Conservation (phyloP, 1,139 yeast species). For the Kodamaea ohmeri region DNA sequence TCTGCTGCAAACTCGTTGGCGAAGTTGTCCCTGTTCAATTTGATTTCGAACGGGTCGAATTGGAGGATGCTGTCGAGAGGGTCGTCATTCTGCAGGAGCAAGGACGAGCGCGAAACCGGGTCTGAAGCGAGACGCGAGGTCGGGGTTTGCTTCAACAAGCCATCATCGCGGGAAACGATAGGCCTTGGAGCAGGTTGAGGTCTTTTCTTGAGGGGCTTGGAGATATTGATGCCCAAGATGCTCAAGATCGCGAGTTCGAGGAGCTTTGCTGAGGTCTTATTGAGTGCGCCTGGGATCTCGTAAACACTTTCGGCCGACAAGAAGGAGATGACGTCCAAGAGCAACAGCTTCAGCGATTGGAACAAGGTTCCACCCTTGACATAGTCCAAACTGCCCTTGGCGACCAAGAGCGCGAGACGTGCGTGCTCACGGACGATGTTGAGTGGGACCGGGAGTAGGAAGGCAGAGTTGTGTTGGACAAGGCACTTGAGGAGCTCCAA, state of each 20-base stretch:
- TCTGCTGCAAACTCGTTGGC: slow-evolving; percentile 63
- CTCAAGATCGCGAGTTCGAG: slow-evolving; percentile 58
- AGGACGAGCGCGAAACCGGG: slow-evolving; percentile 1
- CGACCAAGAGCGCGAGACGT: slow-evolving; percentile 64
- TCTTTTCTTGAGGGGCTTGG: slow-evolving; percentile 14
- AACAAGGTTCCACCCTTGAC: slow-evolving; percentile 80
- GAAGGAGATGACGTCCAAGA: slow-evolving; percentile 48
- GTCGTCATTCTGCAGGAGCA: slow-evolving; percentile 3
- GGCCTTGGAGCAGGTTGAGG: background rate
- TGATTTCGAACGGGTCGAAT: slow-evolving; percentile 43
- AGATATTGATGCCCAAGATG: slow-evolving; percentile 39
- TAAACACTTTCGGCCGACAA: slow-evolving; percentile 49
- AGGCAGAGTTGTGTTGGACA: slow-evolving; percentile 37
- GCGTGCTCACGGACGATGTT: slow-evolving; percentile 70
- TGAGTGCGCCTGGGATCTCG: slow-evolving; percentile 59
- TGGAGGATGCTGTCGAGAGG: slow-evolving; percentile 28
- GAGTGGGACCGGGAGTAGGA: slow-evolving; percentile 61
- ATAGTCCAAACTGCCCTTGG: slow-evolving; percentile 78
- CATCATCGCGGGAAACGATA: background rate
- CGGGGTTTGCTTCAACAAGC: background rate
- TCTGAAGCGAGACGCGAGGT: background rate
- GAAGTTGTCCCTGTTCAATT: slow-evolving; percentile 35
- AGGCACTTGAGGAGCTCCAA: slow-evolving; percentile 56
- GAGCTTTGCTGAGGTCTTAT: slow-evolving; percentile 52
- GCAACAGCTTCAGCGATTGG: slow-evolving; percentile 60